A percentile compares a stretch with the other conserved stretches of the same genome.
These are phyloP conservation scores for Gastrolobium villosum DNA, from an alignment of 306 rosid genomes.

Conservation along the genomic window DNA sequence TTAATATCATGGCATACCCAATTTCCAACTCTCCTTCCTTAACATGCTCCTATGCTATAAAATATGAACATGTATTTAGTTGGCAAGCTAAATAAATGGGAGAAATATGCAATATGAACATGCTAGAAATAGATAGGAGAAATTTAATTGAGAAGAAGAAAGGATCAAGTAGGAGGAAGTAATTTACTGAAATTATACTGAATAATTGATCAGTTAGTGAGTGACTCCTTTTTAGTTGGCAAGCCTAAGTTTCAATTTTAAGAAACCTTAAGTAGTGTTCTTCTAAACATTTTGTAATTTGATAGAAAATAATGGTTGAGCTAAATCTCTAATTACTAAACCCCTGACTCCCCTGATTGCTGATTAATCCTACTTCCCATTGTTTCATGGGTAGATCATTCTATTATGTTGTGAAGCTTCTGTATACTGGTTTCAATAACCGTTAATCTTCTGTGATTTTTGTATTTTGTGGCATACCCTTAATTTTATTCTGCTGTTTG, in stretches of 20 bases:
- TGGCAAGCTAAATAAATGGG: too few relatives aligned
- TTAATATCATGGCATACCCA: conserved; percentile 15
- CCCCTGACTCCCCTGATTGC: background rate
- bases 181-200: background rate
- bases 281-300: conserved; percentile 23
- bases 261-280: conserved; percentile 14
- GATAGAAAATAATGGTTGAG: background rate
- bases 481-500: background rate
- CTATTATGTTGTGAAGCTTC: conserved; percentile 27
- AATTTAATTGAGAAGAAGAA: conserved; percentile 13
- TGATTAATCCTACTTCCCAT: conserved; percentile 23
- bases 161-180: conserved; percentile 5
- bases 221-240: conserved; percentile 3
- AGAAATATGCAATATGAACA: too few relatives aligned
- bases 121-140: conserved; percentile 17
- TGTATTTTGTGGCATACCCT: conserved; percentile 18
- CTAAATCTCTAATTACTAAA: conserved; percentile 24
- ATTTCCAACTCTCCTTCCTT: conserved; percentile 20
- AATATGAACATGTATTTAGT: background rate
- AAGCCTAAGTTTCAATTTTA: conserved; percentile 26
- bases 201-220: background rate
- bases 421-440: conserved; percentile 1
- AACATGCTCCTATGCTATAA: conserved; percentile 28
- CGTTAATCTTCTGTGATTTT: conserved; percentile 2
- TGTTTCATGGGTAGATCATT: conserved; percentile 3